Evolutionary conservation across 768 basidiomycete genomes (phyloP).

Genomic region (Trametes cinnabarina): DNA sequence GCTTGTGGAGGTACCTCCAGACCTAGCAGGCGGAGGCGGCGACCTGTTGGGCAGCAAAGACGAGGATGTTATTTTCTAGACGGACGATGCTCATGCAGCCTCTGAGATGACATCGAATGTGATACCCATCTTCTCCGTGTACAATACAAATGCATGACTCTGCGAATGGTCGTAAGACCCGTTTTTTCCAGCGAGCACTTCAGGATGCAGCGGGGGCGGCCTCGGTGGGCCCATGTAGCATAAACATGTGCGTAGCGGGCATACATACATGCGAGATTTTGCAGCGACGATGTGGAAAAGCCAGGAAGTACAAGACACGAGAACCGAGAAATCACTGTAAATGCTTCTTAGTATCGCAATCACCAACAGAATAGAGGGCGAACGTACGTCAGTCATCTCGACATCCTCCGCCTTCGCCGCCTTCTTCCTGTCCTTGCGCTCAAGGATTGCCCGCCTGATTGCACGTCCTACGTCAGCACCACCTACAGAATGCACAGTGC

Average conservation of each 20-base stretch:
- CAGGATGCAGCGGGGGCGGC: slow-evolving; percentile 10
- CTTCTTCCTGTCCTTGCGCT: slow-evolving; percentile 83
- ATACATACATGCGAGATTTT: slow-evolving; percentile 72
- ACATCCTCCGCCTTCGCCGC: slow-evolving; percentile 55
- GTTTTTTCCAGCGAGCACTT: slow-evolving; percentile 8
- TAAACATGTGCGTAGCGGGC: slow-evolving; percentile 49
- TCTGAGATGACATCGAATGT: slow-evolving; percentile 5
- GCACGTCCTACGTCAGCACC: background rate
- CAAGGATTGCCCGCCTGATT: slow-evolving; percentile 75
- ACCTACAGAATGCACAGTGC: background rate
- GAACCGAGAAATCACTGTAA: slow-evolving; percentile 37
- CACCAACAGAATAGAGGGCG: slow-evolving; percentile 3
- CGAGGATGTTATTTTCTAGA: slow-evolving; percentile 89
- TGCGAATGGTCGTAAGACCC: background rate
- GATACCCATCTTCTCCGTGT: slow-evolving; percentile 20
- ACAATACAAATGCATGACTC: slow-evolving; percentile 15
- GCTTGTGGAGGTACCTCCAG: slow-evolving; percentile 24
- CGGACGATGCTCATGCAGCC: background rate
- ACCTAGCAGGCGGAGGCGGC: slow-evolving; percentile 37
- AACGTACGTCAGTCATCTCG: slow-evolving; percentile 78
- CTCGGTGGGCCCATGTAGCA: slow-evolving; percentile 46
- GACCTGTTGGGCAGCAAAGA: slow-evolving; percentile 87
- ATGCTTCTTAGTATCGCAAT: slow-evolving; percentile 12
- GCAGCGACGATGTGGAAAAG: slow-evolving; percentile 34
- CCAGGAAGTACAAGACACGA: slow-evolving; percentile 28